Evolutionary conservation across 305 asterid species (phyloP).

Genomic region (Fraxinus paxiana): DNA sequence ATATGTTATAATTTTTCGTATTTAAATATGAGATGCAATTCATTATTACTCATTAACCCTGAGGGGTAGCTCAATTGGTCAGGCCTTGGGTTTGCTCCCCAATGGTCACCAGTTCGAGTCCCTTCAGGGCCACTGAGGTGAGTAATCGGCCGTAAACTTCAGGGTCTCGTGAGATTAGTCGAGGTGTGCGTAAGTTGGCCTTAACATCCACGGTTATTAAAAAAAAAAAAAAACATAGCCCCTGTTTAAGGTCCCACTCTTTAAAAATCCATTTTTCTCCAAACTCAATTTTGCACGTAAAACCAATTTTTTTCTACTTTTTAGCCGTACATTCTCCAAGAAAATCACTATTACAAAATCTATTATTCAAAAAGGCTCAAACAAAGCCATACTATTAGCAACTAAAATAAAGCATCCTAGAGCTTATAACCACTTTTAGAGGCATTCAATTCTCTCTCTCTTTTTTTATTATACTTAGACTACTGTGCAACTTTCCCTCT

Average conservation of each 20-base stretch:
- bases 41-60: no score
- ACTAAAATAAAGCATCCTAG: neutral
- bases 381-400: neutral
- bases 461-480: neutral
- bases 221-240: neutral
- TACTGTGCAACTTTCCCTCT: neutral
- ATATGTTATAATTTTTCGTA: no score
- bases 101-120: no score
- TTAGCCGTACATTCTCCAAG: neutral
- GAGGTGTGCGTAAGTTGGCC: no score
- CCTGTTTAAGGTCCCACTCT: neutral
- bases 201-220: no score
- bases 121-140: no score
- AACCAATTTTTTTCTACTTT: neutral
- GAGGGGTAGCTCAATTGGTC: no score
- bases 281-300: neutral
- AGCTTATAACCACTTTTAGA: neutral
- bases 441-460: neutral
- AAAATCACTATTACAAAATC: neutral
- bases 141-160: no score
- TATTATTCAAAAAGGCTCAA: neutral
- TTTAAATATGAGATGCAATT: no score
- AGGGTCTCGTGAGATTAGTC: no score
- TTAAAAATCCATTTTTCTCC: neutral
- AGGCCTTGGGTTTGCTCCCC: no score